Evolutionary conservation across 2,329 filamentous ascomycete species (phyloP).

Genomic region (Xylariales sp.): DNA sequence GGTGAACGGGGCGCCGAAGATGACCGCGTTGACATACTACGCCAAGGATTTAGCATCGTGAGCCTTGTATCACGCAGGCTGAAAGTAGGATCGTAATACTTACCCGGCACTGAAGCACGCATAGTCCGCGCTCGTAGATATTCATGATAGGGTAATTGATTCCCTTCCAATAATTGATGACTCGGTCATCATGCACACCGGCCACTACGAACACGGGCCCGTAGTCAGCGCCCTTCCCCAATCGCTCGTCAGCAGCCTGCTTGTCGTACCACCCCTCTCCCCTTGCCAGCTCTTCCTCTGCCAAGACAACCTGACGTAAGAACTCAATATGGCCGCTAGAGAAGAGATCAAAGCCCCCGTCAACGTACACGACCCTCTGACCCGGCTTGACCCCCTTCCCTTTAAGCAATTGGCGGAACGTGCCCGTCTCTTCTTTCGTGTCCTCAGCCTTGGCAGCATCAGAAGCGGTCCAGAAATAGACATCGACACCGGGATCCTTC

Average conservation of each 20-base stretch:
- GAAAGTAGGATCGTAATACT: conserved; percentile 43
- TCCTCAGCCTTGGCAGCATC: conserved; percentile 58
- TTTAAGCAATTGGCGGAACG: conserved; percentile 74
- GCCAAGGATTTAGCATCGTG: conserved; percentile 29
- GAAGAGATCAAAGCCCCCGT: conserved; percentile 96
- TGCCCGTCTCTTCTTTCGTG: conserved; percentile 69
- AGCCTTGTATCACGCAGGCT: not conserved
- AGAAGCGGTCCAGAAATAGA: conserved; percentile 83
- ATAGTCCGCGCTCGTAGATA: conserved; percentile 94
- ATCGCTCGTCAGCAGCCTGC: conserved; percentile 70
- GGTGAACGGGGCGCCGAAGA: conserved; percentile 91
- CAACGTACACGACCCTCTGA: conserved; percentile 92
- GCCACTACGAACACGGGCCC: conserved; percentile 88
- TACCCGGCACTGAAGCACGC: conserved; percentile 93
- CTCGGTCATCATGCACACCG: conserved; percentile 92
- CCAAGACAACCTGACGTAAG: conserved; percentile 77
- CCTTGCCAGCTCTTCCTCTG: conserved; percentile 76
- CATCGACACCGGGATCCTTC: conserved; percentile 79
- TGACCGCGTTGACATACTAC: conserved; percentile 85
- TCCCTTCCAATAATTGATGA: conserved; percentile 97
- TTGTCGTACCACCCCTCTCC: conserved; percentile 79
- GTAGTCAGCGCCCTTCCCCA: conserved; percentile 78
- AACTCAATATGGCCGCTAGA: conserved; percentile 98
- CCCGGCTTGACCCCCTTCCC: conserved; percentile 79
- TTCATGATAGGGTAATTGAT: conserved; percentile 99